phyloP scores from a whole-genome alignment of 805 yeast genomes.

The Candida chilensis region DNA sequence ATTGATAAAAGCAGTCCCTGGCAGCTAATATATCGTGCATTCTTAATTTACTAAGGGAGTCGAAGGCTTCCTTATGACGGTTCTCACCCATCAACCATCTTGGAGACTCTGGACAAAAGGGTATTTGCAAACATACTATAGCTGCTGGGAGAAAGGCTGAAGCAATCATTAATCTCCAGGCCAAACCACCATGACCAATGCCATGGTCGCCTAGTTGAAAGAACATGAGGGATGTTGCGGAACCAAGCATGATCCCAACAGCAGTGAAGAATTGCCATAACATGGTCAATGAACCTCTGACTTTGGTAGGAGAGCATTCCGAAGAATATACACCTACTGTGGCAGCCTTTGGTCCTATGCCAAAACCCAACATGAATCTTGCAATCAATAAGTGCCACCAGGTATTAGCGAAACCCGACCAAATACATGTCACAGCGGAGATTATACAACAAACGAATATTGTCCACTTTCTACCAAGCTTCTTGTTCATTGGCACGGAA shows the following conservation, averaged over 20 bases:
- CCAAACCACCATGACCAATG: constrained; percentile 24
- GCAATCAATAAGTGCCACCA: constrained; percentile 35
- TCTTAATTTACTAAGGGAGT: constrained; percentile 20
- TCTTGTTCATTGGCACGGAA: constrained; percentile 21
- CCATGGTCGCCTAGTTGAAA: constrained; percentile 22
- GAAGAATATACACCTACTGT: constrained; percentile 36
- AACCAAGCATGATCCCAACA: constrained; percentile 38
- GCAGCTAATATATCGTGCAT: constrained; percentile 27
- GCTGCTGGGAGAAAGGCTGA: constrained; percentile 33
- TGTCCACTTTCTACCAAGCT: constrained; percentile 30
- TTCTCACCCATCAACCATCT: constrained; percentile 39
- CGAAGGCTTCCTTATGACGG: constrained; percentile 26
- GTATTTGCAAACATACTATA: constrained; percentile 28
- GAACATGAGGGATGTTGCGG: constrained; percentile 30
- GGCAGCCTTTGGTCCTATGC: constrained; percentile 34
- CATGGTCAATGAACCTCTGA: constrained; percentile 35
- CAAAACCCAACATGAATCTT: constrained; percentile 28
- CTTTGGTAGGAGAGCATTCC: constrained; percentile 23
- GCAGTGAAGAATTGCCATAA: constrained; percentile 39
- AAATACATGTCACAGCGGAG: constrained; percentile 28
- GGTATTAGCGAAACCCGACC: constrained; percentile 31
- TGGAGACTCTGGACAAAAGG: constrained; percentile 38
- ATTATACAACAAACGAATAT: constrained; percentile 30
- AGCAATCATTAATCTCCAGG: constrained; percentile 36
- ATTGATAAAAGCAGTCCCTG: constrained; percentile 34